phyloP scores from a whole-genome alignment of 208 protist genomes.

The Angomonas ambiguus region DNA sequence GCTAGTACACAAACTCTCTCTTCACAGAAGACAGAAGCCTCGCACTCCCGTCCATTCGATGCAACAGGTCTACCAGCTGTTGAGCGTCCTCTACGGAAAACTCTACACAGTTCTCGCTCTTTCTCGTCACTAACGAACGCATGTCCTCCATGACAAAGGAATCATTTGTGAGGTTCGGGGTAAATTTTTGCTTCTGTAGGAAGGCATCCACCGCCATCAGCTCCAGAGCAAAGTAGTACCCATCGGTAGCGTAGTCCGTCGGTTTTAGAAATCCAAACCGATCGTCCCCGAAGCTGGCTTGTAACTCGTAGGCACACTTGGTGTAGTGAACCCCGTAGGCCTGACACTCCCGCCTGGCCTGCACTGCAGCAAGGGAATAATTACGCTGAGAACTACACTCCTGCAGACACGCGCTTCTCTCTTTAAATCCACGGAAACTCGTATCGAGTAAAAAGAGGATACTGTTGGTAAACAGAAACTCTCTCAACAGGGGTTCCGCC shows the following conservation, averaged over 20 bases:
- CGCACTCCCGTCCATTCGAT: conserved; percentile 8
- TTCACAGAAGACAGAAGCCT: not conserved
- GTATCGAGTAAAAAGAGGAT: conserved; percentile 18
- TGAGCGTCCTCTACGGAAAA: not conserved
- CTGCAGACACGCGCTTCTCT: not conserved
- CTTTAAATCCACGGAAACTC: conserved; percentile 3
- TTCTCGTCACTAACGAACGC: not conserved
- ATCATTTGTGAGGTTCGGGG: not conserved
- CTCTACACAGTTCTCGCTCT: not conserved
- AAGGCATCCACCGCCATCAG: conserved; percentile 27
- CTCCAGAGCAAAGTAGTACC: conserved; percentile 23
- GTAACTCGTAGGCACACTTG: conserved; percentile 26
- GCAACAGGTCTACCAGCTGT: not conserved
- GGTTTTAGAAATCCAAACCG: conserved; percentile 5
- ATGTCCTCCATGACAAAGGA: conserved; percentile 9
- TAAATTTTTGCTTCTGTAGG: conserved; percentile 6
- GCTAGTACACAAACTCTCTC: not conserved
- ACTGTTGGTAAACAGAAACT: conserved; percentile 29
- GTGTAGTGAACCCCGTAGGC: conserved; percentile 20
- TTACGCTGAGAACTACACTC: not conserved
- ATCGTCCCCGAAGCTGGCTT: conserved; percentile 29
- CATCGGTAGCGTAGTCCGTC: conserved; percentile 12
- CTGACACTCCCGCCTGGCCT: conserved; percentile 16
- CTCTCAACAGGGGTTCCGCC: conserved; percentile 18
- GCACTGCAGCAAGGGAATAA: not conserved